phyloP scores from a whole-genome alignment of 345 rosid species.

The Angophora floribunda region DNA sequence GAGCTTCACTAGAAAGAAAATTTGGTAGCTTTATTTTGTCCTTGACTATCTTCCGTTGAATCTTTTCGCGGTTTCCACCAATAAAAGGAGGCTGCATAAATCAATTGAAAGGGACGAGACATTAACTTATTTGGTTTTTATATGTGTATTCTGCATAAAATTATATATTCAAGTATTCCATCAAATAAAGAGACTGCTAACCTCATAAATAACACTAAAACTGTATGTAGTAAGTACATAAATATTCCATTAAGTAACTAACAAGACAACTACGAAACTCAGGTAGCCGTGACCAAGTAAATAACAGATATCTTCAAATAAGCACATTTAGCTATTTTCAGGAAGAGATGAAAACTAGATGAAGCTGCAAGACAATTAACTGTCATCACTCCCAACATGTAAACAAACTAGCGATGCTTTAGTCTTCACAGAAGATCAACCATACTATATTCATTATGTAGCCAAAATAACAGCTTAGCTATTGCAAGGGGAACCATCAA shows the following conservation, averaged over 20 bases:
- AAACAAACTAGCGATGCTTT: background rate
- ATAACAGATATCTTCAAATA: background rate
- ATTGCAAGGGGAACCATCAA: background rate
- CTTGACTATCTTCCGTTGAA: conserved; percentile 76
- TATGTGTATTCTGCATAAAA: background rate
- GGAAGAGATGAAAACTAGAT: background rate
- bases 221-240: background rate
- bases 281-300: background rate
- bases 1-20: conserved; percentile 73
- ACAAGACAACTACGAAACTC: background rate
- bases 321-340: background rate
- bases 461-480: background rate
- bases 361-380: background rate
- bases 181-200: background rate
- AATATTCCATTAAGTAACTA: background rate
- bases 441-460: background rate
- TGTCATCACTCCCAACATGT: background rate
- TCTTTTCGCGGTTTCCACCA: conserved; percentile 42
- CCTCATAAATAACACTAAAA: background rate
- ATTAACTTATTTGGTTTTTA: background rate
- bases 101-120: background rate
- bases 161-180: background rate
- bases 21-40: conserved; percentile 73
- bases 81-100: conserved; percentile 70
- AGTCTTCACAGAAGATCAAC: background rate